phyloP scores from a whole-genome alignment of 2,329 filamentous ascomycete species.

The Saccharata proteae region DNA sequence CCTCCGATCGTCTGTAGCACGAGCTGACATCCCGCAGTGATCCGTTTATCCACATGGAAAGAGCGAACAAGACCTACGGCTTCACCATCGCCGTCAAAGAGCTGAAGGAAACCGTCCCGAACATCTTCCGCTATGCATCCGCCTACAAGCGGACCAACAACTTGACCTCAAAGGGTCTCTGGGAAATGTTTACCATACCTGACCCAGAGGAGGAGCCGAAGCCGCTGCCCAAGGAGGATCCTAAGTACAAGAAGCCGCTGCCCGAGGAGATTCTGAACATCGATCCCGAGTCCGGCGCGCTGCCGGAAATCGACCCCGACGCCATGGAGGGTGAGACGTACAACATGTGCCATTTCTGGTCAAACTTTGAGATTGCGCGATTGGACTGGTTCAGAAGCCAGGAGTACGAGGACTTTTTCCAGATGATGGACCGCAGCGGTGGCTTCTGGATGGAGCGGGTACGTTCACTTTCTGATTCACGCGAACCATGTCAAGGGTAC shows the following conservation, averaged over 20 bases:
- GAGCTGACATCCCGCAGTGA: slow-evolving; percentile 44
- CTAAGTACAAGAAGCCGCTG: slow-evolving; percentile 53
- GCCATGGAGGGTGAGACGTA: slow-evolving; percentile 96
- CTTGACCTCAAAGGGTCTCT: slow-evolving; percentile 78
- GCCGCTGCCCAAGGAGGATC: slow-evolving; percentile 47
- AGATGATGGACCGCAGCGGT: slow-evolving; percentile 96
- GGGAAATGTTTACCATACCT: slow-evolving; percentile 95
- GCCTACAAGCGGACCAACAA: slow-evolving; percentile 93
- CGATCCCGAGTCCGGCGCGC: slow-evolving; percentile 56
- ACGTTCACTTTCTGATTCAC: slow-evolving; percentile 23
- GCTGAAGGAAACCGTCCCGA: slow-evolving; percentile 91
- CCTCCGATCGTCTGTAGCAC: not conserved
- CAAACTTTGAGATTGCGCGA: slow-evolving; percentile 95
- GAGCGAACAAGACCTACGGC: slow-evolving; percentile 92
- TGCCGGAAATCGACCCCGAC: slow-evolving; percentile 79
- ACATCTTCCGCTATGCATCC: slow-evolving; percentile 97
- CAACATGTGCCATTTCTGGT: slow-evolving; percentile 99
- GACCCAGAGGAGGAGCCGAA: slow-evolving; percentile 43
- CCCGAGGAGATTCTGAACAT: slow-evolving; percentile 72
- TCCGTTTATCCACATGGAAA: slow-evolving; percentile 90
- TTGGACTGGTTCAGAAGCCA: slow-evolving; percentile 95
- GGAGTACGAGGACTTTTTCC: slow-evolving; percentile 94
- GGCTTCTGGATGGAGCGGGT: slow-evolving; percentile 99
- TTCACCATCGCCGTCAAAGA: slow-evolving; percentile 99
- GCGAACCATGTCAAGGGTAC: too few relatives aligned